Conservation (phyloP, 2,329 filamentous ascomycete genomes). For the Penicillium concentricum region DNA sequence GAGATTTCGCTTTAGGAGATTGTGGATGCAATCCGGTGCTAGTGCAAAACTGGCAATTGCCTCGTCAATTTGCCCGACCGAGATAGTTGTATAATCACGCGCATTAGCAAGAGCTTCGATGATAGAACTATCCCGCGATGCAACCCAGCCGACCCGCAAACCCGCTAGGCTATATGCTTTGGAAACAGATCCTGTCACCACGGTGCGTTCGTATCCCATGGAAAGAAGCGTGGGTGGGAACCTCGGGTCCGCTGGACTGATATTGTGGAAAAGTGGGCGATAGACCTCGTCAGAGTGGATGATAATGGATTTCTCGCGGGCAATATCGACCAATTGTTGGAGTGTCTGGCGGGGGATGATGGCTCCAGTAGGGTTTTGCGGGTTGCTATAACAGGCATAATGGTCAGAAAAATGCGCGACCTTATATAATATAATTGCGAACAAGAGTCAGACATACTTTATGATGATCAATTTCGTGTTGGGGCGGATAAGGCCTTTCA, state of each 20-base stretch:
- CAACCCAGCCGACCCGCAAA: conserved; percentile 80
- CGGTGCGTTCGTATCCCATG: conserved; percentile 67
- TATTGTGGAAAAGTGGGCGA: conserved; percentile 75
- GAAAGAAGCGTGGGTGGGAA: conserved; percentile 68
- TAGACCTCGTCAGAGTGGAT: conserved; percentile 81
- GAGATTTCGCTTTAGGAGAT: conserved; percentile 63
- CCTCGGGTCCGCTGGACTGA: conserved; percentile 52
- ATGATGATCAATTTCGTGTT: conserved; percentile 60
- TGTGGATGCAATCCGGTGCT: conserved; percentile 61
- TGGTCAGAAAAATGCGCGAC: background rate
- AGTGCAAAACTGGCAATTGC: conserved; percentile 74
- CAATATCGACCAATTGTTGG: conserved; percentile 61
- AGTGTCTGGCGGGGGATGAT: conserved; percentile 64
- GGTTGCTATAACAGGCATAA: conserved; percentile 55
- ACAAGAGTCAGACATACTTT: conserved; percentile 42
- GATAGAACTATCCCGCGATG: conserved; percentile 61
- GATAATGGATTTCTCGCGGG: conserved; percentile 61
- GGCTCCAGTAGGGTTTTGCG: conserved; percentile 68
- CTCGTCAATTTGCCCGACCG: conserved; percentile 80
- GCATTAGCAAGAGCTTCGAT: conserved; percentile 63
- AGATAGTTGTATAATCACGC: conserved; percentile 82
- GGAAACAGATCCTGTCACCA: conserved; percentile 78
- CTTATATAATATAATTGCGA: too few relatives aligned
- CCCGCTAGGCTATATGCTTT: conserved; percentile 84
- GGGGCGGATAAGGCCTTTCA: conserved; percentile 59